Percentiles rank a stretch among this genome's conserved stretches.
Conservation (phyloP, 805 yeast genomes). For the Pichia scutulata region DNA sequence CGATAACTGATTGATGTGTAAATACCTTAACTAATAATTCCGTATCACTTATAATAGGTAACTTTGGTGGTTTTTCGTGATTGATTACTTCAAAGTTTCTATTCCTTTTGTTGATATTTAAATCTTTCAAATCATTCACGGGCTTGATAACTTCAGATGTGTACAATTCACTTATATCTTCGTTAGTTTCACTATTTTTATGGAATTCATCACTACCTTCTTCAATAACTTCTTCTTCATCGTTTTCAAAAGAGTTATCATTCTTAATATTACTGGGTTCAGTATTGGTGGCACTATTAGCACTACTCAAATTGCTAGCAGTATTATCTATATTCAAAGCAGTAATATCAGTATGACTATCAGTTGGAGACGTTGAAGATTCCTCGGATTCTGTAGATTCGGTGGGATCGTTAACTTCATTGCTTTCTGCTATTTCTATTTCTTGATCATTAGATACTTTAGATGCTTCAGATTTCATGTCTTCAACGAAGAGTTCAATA, state of each 20-base stretch:
- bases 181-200: background rate
- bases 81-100: constrained; percentile 11
- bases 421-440: background rate
- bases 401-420: too few species aligned
- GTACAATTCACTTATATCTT: background rate
- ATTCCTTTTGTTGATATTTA: constrained; percentile 5
- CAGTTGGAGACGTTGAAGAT: background rate
- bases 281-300: background rate
- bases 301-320: background rate
- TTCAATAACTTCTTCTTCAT: background rate
- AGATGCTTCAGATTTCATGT: background rate
- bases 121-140: background rate
- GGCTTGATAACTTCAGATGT: background rate
- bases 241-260: background rate
- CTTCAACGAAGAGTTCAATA: constrained; percentile 12
- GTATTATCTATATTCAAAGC: background rate
- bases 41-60: constrained; percentile 59
- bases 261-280: background rate
- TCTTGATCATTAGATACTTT: background rate
- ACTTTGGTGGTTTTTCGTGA: constrained; percentile 37
- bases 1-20: constrained; percentile 70
- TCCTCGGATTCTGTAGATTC: background rate
- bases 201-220: background rate
- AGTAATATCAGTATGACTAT: background rate
- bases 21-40: constrained; percentile 62